Base-by-base conservation (phyloP, 805 yeast genomes). In the Hermanozyma aechmeae region DNA sequence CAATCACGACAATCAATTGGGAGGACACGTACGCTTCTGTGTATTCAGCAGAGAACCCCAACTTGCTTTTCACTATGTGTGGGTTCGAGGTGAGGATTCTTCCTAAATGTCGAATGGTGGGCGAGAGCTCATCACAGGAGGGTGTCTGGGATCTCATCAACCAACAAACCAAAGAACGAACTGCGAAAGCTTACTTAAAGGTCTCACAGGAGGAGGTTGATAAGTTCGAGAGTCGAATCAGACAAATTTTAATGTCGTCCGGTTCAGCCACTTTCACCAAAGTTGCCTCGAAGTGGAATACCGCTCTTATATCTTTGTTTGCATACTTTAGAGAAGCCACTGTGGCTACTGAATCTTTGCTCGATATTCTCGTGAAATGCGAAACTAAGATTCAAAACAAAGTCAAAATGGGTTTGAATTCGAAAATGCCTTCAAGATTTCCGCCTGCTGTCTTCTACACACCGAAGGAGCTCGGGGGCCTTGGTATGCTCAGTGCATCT, bases 381-480 rank as follows among this genome's bases (percentile, higher is more conserved):
- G 99, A 92, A 47, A 87, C 96, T 0, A 79, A 82, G 46, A 79
- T 92, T 25, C 99, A 92, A 56, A 92, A 87, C 31, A 68, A 95
- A 40, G 95, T 92, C 13, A 92, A 92, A 50, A 71, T 89, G 60
- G 98, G 98, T 0, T 65, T 92, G 36, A 92, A 92, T 46, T 89
- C 97, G 10, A 92, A 92, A 55, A 92, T 92, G 99, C 99, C 99
- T 1, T 78, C 96, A 0, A 67, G 99, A 32, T 92, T 92, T 58
- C 99, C 99, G 3, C 99, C 98, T 0, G 96, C 96, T 3, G 98
- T 92, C 0, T 92, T 92, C 46, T 92, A 92, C 50, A 86, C 98
- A 0, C 98, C 98, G 0, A 89, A 87, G 43, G 99, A 92, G 51
- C 59, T 92, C 3, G 98, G 99, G 28, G 99, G 99, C 25, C 60